phyloP scores from a whole-genome alignment of 2,329 filamentous ascomycete genomes.

The Claviceps sp. region DNA sequence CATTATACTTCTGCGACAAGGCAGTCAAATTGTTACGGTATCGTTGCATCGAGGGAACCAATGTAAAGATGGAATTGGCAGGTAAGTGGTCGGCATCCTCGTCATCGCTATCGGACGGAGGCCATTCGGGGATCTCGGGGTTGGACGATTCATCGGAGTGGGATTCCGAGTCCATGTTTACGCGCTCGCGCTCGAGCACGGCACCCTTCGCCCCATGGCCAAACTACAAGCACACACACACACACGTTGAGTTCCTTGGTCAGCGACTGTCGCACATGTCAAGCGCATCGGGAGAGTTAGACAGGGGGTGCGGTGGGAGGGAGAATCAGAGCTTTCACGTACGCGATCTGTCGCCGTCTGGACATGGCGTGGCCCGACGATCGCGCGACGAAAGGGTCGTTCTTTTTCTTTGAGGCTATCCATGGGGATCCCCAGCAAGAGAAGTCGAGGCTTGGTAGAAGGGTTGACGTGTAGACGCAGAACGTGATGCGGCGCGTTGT shows the following conservation, averaged over 20 bases:
- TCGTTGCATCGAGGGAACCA: conserved; percentile 21
- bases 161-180: conserved; percentile 5
- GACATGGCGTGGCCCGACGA: conserved; percentile 23
- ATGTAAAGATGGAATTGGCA: conserved; percentile 15
- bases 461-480: conserved; percentile 2
- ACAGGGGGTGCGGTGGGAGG: neutral
- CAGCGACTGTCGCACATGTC: neutral
- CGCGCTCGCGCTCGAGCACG: conserved; percentile 23
- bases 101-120: conserved; percentile 12
- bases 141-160: conserved; percentile 9
- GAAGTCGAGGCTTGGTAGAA: neutral
- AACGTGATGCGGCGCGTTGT: neutral
- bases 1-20: conserved; percentile 44
- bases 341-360: conserved; percentile 26
- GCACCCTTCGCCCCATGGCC: conserved; percentile 20
- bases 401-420: conserved; percentile 1
- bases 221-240: conserved; percentile 16
- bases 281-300: too few species aligned
- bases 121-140: conserved; percentile 14
- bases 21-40: conserved; percentile 44
- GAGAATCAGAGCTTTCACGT: conserved; percentile 6
- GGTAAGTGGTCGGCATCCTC: conserved; percentile 6
- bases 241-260: neutral
- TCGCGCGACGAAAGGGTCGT: conserved; percentile 12
- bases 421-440: conserved; percentile 5